Percentiles rank a stretch among this genome's conserved stretches.
These are phyloP conservation scores for Trypanosoma avium DNA, from an alignment of 208 protist genomes.

Conservation along the genomic window DNA sequence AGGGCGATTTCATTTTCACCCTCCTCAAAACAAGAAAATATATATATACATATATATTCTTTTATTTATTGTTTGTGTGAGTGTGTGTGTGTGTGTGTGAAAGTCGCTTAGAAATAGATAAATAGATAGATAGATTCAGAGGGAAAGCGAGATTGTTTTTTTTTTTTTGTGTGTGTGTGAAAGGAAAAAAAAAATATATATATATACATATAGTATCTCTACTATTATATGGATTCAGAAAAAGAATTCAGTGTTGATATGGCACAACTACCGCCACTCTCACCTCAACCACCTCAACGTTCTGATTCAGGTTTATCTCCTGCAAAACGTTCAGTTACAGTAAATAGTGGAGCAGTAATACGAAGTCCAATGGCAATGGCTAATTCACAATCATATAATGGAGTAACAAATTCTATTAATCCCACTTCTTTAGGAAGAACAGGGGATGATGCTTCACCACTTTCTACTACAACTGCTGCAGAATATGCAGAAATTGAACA, in stretches of 20 bases:
- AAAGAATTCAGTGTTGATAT: not conserved
- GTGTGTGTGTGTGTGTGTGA: too few species aligned
- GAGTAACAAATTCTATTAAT: not conserved
- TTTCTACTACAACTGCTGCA: conserved; percentile 23
- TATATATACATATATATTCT: too few species aligned
- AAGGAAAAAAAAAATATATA: not conserved
- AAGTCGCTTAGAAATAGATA: too few species aligned
- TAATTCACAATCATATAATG: not conserved
- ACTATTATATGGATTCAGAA: not conserved
- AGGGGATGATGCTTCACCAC: conserved; percentile 9
- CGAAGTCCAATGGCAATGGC: conserved; percentile 24
- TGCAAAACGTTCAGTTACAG: conserved; percentile 1
- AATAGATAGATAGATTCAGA: too few species aligned
- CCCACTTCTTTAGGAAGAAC: not conserved
- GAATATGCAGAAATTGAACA: conserved; percentile 83
- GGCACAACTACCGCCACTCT: not conserved
- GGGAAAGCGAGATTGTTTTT: too few species aligned
- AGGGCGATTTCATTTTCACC: too few species aligned
- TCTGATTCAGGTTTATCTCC: not conserved
- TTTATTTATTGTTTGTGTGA: too few species aligned
- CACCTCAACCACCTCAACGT: not conserved
- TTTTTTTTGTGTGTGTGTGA: too few species aligned
- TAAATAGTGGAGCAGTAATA: conserved; percentile 15
- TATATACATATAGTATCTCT: not conserved
- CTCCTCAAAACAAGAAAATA: too few species aligned